phyloP scores from a whole-genome alignment of 2,329 filamentous ascomycete species.

The Paraconiothyrium sp. region DNA sequence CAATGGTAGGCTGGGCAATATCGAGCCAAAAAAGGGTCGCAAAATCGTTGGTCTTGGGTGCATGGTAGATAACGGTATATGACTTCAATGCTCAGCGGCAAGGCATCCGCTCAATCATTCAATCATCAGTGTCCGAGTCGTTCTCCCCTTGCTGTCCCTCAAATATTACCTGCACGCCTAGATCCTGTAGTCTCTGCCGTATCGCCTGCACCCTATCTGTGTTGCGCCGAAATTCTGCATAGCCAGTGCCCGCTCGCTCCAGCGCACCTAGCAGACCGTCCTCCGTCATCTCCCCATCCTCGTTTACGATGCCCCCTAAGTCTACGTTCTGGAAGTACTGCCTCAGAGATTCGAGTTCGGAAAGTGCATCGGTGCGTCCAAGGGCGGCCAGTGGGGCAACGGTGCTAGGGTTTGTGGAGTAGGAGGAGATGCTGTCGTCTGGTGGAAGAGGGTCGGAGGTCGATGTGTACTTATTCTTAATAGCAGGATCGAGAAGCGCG shows the following conservation, averaged over 20 bases:
- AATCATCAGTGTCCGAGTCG: neutral
- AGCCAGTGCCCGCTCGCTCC: conserved; percentile 30
- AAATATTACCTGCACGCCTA: conserved; percentile 40
- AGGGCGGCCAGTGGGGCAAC: neutral
- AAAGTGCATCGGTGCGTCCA: conserved; percentile 31
- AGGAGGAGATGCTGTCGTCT: conserved; percentile 51
- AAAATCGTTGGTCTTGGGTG: too few species aligned
- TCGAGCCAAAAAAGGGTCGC: too few species aligned
- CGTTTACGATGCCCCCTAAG: conserved; percentile 27
- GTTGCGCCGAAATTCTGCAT: conserved; percentile 41
- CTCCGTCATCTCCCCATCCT: conserved; percentile 25
- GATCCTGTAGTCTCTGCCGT: conserved; percentile 30
- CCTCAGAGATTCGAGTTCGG: conserved; percentile 37
- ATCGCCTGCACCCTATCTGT: conserved; percentile 35
- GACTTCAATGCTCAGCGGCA: too few species aligned
- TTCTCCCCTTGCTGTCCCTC: conserved; percentile 20
- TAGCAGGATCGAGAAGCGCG: conserved; percentile 70
- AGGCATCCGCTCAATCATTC: neutral
- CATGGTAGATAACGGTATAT: too few species aligned
- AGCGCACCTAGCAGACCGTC: conserved; percentile 32
- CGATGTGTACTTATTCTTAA: conserved; percentile 65
- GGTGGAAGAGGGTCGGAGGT: conserved; percentile 87
- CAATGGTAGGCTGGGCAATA: too few species aligned
- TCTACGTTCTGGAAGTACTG: conserved; percentile 41
- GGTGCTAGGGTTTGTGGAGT: conserved; percentile 23